Base-by-base conservation (phyloP, 2,329 filamentous ascomycete genomes). In the Colletotrichum zoysiae region DNA sequence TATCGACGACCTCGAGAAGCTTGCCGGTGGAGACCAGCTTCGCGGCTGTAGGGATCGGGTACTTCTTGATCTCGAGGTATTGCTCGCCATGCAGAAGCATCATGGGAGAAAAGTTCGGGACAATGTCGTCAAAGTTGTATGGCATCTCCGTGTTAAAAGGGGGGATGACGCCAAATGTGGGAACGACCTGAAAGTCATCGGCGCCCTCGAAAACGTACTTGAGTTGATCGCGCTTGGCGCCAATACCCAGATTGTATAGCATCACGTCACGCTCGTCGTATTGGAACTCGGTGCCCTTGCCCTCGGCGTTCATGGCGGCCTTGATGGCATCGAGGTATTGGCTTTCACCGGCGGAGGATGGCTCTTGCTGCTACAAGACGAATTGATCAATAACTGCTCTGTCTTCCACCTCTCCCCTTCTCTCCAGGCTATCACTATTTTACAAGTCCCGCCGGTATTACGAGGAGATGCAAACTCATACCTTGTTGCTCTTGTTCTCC, bases 11-110 rank as follows among this genome's bases (percentile, higher is more conserved):
- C 82, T 99, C 96, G 74, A 99, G 89, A 70, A 99, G 91, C 81
- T 91, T 91, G 71, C 91, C 92, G 79, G 91, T 90, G 69, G 92
- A 94, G 77, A 93, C 82, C 61, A 97, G 91, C 69, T 90, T 91
- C 62, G 89, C 95, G 67, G 91, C 88, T 42, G 95, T 98, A 46
- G 95, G 95, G 77, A 98, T 93, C 51, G 96, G 96, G 85, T 91
- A 97, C 82, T 95, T 94, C 80, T 92, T 91, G 79, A 99, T 89
- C 84, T 99, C 96, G 75, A 99, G 93, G 85, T 95, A 99, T 83
- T 99, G 96, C 87, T 99, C 96, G 80, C 96, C 96, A 85, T 99
- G 96, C 33, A 99, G 92, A 62, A 99, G 90, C 95, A 98, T 98
- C 94, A 97, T 98, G 74, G 95, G 95, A 48, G 90, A 94, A 87